Conservation (phyloP, 2,329 filamentous ascomycete genomes). For the Leptographium wingfieldii region DNA sequence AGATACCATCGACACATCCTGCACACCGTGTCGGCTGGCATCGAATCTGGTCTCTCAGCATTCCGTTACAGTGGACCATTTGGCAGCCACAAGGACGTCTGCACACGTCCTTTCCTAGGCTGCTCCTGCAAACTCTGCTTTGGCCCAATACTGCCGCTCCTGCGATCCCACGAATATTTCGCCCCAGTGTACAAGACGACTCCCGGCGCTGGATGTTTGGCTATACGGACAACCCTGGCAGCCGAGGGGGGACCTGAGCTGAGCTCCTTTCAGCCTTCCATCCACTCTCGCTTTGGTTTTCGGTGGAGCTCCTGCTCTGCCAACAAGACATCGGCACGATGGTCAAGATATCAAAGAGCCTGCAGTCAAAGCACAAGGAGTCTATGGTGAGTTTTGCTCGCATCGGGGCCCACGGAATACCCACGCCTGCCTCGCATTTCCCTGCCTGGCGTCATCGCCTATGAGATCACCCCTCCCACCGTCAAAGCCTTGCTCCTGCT, state of each 20-base stretch:
- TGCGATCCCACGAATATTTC: background rate
- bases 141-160: background rate
- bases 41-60: background rate
- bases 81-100: background rate
- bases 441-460: background rate
- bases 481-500: background rate
- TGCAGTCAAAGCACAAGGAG: constrained; percentile 55
- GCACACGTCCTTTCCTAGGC: background rate
- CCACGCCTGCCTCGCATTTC: background rate
- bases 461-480: background rate
- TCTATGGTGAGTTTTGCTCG: constrained; percentile 40
- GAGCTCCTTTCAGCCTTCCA: constrained; percentile 1
- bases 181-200: background rate
- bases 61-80: background rate
- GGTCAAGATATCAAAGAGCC: constrained; percentile 56
- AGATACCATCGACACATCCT: background rate
- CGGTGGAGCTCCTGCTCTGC: background rate
- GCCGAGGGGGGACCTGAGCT: constrained; percentile 1
- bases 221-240: background rate
- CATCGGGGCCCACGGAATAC: background rate
- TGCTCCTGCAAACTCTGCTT: background rate
- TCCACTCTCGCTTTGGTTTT: background rate
- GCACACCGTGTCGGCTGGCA: background rate
- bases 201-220: background rate
- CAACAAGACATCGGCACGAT: constrained; percentile 27